Evolutionary conservation across 371 early-diverging fungal species (phyloP).

Genomic region (Lichtheimia corymbifera): DNA sequence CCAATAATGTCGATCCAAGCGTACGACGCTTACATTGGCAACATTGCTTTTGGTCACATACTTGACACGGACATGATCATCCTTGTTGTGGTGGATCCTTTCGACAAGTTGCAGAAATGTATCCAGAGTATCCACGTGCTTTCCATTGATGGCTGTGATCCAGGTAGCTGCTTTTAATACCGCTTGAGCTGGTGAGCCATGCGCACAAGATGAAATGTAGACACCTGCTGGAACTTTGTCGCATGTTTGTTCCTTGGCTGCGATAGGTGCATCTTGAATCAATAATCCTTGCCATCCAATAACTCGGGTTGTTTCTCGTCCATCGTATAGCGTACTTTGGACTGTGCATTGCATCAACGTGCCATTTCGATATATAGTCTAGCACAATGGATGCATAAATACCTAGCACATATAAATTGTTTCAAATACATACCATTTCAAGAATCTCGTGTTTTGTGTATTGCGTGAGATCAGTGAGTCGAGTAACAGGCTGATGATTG

Average conservation of each 20-base stretch:
- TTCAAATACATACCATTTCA: constrained; percentile 41
- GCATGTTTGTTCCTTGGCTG: constrained; percentile 77
- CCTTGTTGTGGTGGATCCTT: neutral
- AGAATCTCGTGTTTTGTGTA: constrained; percentile 25
- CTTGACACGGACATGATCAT: constrained; percentile 41
- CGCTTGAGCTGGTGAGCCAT: constrained; percentile 72
- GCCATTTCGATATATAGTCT: too few relatives aligned
- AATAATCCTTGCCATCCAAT: constrained; percentile 88
- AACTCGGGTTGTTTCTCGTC: constrained; percentile 60
- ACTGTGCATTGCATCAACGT: constrained; percentile 20
- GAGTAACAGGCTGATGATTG: constrained; percentile 62
- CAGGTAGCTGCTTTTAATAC: constrained; percentile 63
- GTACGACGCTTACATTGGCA: constrained; percentile 58
- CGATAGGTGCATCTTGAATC: constrained; percentile 74
- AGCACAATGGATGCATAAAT: constrained; percentile 27
- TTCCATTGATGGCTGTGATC: constrained; percentile 65
- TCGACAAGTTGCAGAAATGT: constrained; percentile 46
- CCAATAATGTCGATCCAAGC: constrained; percentile 74
- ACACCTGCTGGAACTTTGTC: constrained; percentile 67
- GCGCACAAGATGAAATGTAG: constrained; percentile 70
- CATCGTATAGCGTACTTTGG: constrained; percentile 55
- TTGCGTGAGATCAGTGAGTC: constrained; percentile 62
- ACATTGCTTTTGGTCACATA: constrained; percentile 53
- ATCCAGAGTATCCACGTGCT: constrained; percentile 39
- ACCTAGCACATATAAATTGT: constrained; percentile 62